Conservation (phyloP, 2,329 filamentous ascomycete genomes). For the Orbilia javanica region DNA sequence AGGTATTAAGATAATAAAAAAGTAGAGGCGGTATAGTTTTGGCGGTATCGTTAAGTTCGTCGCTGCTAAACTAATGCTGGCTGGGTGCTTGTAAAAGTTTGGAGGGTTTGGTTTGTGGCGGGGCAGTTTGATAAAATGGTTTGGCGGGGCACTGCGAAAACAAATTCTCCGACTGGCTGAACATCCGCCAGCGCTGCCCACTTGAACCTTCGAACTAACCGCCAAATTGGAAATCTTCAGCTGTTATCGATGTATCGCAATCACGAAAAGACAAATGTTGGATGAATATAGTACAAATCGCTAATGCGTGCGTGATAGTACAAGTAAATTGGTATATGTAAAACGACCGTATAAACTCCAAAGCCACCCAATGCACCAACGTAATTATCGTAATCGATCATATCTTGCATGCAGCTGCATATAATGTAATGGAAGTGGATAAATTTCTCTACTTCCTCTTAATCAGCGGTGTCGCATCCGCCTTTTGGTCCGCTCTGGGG, state of each 20-base stretch:
- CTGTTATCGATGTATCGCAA: no score
- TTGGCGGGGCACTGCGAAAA: conserved; percentile 35
- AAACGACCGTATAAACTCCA: conserved; percentile 24
- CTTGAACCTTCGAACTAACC: background rate
- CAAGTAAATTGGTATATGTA: background rate
- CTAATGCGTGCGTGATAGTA: background rate
- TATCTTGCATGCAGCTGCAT: background rate
- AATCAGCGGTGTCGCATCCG: conserved; percentile 44
- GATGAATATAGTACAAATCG: conserved; percentile 25
- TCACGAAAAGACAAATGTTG: background rate
- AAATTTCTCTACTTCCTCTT: conserved; percentile 29
- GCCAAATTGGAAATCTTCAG: no score
- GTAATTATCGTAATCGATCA: background rate
- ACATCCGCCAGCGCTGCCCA: background rate
- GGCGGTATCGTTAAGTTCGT: background rate
- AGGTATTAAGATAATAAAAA: no score
- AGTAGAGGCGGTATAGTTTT: no score
- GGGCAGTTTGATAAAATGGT: conserved; percentile 29
- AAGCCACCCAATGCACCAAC: background rate
- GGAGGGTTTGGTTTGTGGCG: conserved; percentile 12
- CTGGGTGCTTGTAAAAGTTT: background rate
- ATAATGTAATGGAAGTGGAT: background rate
- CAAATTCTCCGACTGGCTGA: conserved; percentile 44
- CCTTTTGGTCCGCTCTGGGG: conserved; percentile 57
- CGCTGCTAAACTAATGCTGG: background rate